Conservation (phyloP, 306 rosid species). For the Lathyrus aphaca region DNA sequence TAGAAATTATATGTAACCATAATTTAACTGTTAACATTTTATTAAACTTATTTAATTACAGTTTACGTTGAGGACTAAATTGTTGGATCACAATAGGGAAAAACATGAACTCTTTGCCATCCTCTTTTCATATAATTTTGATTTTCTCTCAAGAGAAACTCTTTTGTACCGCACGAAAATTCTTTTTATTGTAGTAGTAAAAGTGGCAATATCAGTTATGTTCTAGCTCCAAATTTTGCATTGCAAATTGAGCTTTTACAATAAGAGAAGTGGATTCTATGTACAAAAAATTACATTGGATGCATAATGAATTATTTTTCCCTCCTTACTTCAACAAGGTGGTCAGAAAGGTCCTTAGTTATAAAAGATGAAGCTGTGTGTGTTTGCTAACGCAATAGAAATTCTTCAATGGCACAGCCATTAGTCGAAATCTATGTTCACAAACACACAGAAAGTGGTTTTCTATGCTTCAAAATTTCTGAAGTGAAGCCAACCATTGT, state of each 20-base stretch:
- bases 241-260: constrained; percentile 30
- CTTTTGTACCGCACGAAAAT: no score
- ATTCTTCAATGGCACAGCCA: not conserved
- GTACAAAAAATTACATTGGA: constrained; percentile 41
- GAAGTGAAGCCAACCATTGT: constrained; percentile 71
- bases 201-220: not conserved
- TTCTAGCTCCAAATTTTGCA: constrained; percentile 28
- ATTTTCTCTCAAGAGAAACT: no score
- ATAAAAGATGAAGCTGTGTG: constrained; percentile 1
- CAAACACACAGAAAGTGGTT: constrained; percentile 16
- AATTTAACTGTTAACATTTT: no score
- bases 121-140: no score
- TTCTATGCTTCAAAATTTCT: constrained; percentile 52
- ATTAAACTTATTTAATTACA: no score
- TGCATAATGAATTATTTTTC: constrained; percentile 42
- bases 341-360: constrained; percentile 36
- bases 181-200: not conserved
- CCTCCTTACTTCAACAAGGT: constrained; percentile 35
- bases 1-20: no score
- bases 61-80: no score
- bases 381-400: not conserved
- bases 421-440: not conserved
- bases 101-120: no score
- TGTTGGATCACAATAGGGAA: no score
- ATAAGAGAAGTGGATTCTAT: constrained; percentile 37